Evolutionary conservation across 139 green algal species (phyloP), one percentile per base, ranked within the genome.

Genomic region (Chlamydomonas schloesseri): DNA sequence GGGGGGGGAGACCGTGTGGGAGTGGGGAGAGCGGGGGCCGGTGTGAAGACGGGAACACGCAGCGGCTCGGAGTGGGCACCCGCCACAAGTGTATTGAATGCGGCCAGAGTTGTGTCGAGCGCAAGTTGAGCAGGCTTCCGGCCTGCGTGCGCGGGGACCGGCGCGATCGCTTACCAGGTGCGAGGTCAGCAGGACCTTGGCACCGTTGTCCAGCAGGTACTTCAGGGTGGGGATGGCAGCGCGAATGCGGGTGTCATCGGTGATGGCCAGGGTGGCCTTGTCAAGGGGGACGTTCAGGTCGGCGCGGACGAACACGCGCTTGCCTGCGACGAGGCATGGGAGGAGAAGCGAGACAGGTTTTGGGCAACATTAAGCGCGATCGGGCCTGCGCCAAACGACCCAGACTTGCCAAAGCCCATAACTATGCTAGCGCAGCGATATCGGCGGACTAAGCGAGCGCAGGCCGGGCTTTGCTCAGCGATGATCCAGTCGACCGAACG

Each of bases 221-320:
- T 98, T 97, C 28, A 99, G 92, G 46, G 98, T 99, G 74, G 98
- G 98, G 67, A 99, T 90, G 15, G 98, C 97, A 78, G 97, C 98
- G 37, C 98, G 93, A 89, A 99, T 99, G 89, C 98, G 95, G 34
- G 98, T 99, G 95, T 99, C 98, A 88, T 99, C 98, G 31, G 95
- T 99, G 93, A 99, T 99, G 62, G 96, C 97, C 71, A 93, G 80
- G 3, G 68, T 88, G 73, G 96, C 88, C 68, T 92, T 96, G 91
- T 99, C 96, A n/a, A 99, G 94, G 28, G 98, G 98, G 50, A 99
- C 98, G 94, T 99, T 99, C 71, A 99, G 94, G 89, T 99, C 98
- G 50, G 95, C 95, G 78, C 33, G 68, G 62, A 64, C 58, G 70
- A 89, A 92, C n/a, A 92, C 87, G 36, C 80, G 73, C 75, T 86